Conservation (phyloP, 306 rosid genomes). For the Trifolium fragiferum region DNA sequence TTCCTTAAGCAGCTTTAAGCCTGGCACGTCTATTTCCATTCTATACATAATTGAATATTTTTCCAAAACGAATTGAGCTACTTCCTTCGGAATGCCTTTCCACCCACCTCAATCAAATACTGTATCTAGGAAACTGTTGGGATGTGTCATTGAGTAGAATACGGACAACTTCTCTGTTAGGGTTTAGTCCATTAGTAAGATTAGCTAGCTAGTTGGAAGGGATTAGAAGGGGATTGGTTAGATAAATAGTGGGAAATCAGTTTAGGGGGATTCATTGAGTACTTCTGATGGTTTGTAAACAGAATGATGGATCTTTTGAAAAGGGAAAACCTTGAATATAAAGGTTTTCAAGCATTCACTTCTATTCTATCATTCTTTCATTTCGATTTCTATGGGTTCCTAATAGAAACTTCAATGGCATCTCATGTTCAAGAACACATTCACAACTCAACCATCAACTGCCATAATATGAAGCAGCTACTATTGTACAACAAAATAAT, state of each 20-base stretch:
- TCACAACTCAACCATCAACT: constrained; percentile 24
- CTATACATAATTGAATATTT: neutral
- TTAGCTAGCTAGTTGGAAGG: neutral
- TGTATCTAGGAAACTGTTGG: constrained; percentile 25
- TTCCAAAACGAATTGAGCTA: neutral
- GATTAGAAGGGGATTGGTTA: neutral
- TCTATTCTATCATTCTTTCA: neutral
- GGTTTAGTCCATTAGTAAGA: constrained; percentile 4
- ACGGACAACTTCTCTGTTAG: neutral
- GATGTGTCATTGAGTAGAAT: neutral
- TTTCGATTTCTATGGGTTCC: neutral
- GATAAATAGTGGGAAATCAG: neutral
- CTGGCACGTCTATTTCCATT: neutral
- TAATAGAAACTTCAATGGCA: neutral
- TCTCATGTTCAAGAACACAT: constrained; percentile 5
- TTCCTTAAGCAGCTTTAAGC: constrained; percentile 11
- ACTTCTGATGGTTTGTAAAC: constrained; percentile 6
- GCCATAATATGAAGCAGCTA: constrained; percentile 12
- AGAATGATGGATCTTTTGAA: neutral
- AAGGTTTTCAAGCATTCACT: neutral
- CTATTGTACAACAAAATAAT: neutral
- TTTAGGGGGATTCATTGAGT: neutral
- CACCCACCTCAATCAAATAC: neutral
- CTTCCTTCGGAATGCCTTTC: constrained; percentile 7
- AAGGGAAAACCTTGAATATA: neutral